These are phyloP conservation scores for Thielaviopsis punctulata DNA, from an alignment of 2,329 filamentous ascomycete genomes.

Conservation along the genomic window DNA sequence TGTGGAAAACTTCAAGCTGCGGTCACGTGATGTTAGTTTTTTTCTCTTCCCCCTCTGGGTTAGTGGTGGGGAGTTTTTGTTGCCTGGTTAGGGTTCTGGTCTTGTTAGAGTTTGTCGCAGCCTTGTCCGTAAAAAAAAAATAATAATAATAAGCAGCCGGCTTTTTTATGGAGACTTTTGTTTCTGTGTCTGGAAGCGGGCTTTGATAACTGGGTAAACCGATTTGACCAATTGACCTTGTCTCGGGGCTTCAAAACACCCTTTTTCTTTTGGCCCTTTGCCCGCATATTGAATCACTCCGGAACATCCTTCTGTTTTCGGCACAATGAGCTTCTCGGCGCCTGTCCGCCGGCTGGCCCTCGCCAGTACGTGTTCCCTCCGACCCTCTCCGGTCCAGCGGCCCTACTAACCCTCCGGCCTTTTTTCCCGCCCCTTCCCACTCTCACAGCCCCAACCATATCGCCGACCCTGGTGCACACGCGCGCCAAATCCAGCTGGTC, in stretches of 20 bases:
- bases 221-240: too few relatives aligned
- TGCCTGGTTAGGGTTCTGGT: not conserved
- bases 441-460: slow-evolving; percentile 15
- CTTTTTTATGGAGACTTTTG: not conserved
- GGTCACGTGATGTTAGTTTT: not conserved
- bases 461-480: slow-evolving; percentile 16
- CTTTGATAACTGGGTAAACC: too few relatives aligned
- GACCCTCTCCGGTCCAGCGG: not conserved
- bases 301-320: not conserved
- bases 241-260: too few relatives aligned
- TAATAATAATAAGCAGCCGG: not conserved
- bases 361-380: slow-evolving; percentile 12
- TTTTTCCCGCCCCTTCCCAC: slow-evolving; percentile 6
- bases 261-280: too few relatives aligned
- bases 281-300: too few relatives aligned
- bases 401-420: not conserved
- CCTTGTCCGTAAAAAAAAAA: not conserved
- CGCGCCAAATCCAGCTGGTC: slow-evolving; percentile 26
- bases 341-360: slow-evolving; percentile 14
- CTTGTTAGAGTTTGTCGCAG: not conserved
- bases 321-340: slow-evolving; percentile 14
- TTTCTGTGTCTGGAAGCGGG: not conserved
- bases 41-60: too few relatives aligned
- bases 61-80: slow-evolving; percentile 1
- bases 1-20: not conserved